Evolutionary conservation across 768 basidiomycete genomes (phyloP).

Genomic region (Calocera cornea): DNA sequence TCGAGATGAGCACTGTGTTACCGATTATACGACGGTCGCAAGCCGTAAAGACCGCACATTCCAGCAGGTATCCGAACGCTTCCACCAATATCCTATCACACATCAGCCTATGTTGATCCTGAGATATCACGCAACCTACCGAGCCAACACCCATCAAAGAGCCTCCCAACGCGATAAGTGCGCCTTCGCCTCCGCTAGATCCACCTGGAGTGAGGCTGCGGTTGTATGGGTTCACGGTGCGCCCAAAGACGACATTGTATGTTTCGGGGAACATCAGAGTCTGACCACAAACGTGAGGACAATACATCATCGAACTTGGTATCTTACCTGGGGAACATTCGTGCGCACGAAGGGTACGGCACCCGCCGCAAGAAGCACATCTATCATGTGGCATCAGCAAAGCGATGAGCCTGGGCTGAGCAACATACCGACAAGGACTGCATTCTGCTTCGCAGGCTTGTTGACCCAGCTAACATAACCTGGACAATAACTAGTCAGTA

Average conservation of each 20-base stretch:
- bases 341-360: conserved; percentile 61
- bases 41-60: conserved; percentile 55
- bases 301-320: conserved; percentile 14
- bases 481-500: conserved; percentile 14
- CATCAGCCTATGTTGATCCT: no score
- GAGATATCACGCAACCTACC: not conserved
- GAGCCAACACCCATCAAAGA: conserved; percentile 54
- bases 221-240: conserved; percentile 65
- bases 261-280: conserved; percentile 35
- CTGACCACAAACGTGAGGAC: not conserved
- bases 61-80: conserved; percentile 49
- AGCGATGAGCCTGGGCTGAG: not conserved
- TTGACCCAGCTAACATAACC: conserved; percentile 68
- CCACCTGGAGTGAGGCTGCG: conserved; percentile 62
- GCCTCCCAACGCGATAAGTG: conserved; percentile 46
- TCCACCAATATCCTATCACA: not conserved
- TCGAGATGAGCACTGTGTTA: not conserved
- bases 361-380: conserved; percentile 47
- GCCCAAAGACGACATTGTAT: conserved; percentile 52
- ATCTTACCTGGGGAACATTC: conserved; percentile 45
- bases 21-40: conserved; percentile 55
- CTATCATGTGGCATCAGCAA: not conserved
- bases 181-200: conserved; percentile 77
- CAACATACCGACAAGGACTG: conserved; percentile 40
- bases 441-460: conserved; percentile 41